phyloP scores from a whole-genome alignment of 257 asterid species.

The Penstemon newberryi region DNA sequence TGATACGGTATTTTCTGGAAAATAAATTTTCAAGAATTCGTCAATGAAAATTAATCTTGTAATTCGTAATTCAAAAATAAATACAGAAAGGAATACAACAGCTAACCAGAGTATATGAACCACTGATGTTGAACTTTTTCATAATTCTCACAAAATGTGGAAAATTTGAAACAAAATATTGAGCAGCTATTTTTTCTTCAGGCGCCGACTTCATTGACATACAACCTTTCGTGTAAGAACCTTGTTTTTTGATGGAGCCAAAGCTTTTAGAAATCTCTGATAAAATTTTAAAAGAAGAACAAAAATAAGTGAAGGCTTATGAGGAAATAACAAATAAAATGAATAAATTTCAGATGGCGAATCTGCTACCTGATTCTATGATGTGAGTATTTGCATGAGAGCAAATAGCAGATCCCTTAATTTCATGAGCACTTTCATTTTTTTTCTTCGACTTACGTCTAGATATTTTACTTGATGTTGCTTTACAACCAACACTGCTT shows the following conservation, averaged over 20 bases:
- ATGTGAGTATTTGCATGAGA: constrained; percentile 35
- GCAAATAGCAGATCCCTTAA: constrained; percentile 37
- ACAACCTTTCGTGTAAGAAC: constrained; percentile 73
- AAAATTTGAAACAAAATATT: constrained; percentile 63
- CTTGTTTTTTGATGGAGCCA: constrained; percentile 52
- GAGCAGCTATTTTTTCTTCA: constrained; percentile 90
- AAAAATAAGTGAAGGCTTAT: constrained; percentile 20
- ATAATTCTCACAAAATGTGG: constrained; percentile 86
- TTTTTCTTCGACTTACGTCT: constrained; percentile 48
- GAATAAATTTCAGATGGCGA: constrained; percentile 6
- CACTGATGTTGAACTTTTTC: constrained; percentile 90
- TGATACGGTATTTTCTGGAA: constrained; percentile 82
- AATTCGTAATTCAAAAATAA: neutral
- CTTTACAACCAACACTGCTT: constrained; percentile 37
- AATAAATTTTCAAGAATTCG: constrained; percentile 17
- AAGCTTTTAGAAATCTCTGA: constrained; percentile 49
- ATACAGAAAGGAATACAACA: constrained; percentile 5
- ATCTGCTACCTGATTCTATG: constrained; percentile 52
- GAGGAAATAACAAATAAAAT: neutral
- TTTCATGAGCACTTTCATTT: constrained; percentile 37
- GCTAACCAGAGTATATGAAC: constrained; percentile 90
- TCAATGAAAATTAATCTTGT: constrained; percentile 13
- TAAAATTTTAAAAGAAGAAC: constrained; percentile 26
- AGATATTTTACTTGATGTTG: constrained; percentile 38
- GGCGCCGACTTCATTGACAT: constrained; percentile 87